Evolutionary conservation across 2,329 filamentous ascomycete genomes (phyloP), one percentile per base, ranked within the genome.

Genomic region (Alternaria conjuncta): DNA sequence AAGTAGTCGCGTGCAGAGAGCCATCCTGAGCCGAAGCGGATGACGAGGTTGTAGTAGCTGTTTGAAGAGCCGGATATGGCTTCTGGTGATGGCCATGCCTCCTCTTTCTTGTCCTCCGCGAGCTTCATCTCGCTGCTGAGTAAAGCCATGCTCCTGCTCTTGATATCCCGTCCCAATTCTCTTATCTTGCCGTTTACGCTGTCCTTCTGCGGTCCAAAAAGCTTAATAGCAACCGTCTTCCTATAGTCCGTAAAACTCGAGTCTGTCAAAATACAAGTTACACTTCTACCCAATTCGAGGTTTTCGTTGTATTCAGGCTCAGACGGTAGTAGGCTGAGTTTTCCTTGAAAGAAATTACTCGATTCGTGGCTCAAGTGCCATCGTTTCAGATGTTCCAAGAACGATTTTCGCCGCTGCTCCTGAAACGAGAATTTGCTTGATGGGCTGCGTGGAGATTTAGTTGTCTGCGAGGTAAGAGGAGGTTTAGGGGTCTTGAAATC

Each of bases 291-390:
- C 30, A 78, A 59, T 18, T 64, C 68, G 20, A 74, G 28, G 2
- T 54, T 53, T 18, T 70, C 61, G 8, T 25, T 58, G n/a, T 28
- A 18, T 32, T 54, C 18, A 13, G 55, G 30, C 23, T 59, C 60
- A n/a, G 53, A 61, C 8, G 66, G 57, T 7, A 64, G 12, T 3
- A 76, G 28, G 55, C 66, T 74, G 23, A 78, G 71, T 6, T 67
- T 74, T 23, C 75, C 75, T 20, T 76, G 70, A 32, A 76, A 78
- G 50, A 74, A 61, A 5, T 65, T 50, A 41, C 73, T 75, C 15
- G 75, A 73, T 49, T 78, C 75, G 64, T 78, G 71, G 26, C 68
- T 56, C 9, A 68, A 54, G 20, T 74, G 71, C 75, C 75, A 78
- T 47, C 62, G 57, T 20, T 57, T 61, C 36, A 78, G 63, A 50